A percentile compares a stretch with the other conserved stretches of the same genome.
phyloP scores from a whole-genome alignment of 2,329 filamentous ascomycete species.

The Sporothrix pseudoabietina region DNA sequence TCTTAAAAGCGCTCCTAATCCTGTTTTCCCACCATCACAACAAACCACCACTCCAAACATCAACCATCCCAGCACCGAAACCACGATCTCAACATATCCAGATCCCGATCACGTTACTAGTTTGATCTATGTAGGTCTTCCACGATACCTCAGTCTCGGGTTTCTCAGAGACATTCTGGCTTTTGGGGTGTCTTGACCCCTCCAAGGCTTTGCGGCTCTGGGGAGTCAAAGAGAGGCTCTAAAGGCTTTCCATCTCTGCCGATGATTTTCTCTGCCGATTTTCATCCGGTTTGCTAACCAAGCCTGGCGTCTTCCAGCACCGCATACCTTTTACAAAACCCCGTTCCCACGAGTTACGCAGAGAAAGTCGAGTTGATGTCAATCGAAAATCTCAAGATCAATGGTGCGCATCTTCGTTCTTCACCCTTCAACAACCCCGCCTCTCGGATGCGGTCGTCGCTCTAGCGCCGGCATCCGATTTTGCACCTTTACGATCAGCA shows the following conservation, averaged over 20 bases:
- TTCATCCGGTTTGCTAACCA: not conserved
- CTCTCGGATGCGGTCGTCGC: not conserved
- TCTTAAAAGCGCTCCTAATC: conserved; percentile 23
- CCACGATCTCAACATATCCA: conserved; percentile 7
- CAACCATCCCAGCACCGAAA: conserved; percentile 2
- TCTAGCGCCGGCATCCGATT: not conserved
- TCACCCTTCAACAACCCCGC: not conserved
- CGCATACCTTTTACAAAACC: conserved; percentile 27
- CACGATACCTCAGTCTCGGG: not conserved
- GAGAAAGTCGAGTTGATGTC: conserved; percentile 61
- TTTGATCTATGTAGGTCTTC: conserved; percentile 24
- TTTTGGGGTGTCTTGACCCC: conserved; percentile 4
- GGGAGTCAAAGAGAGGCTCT: not conserved
- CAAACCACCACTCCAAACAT: conserved; percentile 22
- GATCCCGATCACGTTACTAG: conserved; percentile 8
- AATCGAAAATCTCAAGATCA: conserved; percentile 98
- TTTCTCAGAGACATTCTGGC: not conserved
- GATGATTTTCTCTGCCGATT: not conserved
- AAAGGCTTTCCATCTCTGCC: not conserved
- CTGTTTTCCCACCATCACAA: conserved; percentile 20
- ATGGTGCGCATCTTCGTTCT: conserved; percentile 63
- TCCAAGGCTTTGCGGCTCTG: not conserved
- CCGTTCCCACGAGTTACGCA: conserved; percentile 33
- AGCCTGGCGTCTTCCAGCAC: not conserved
- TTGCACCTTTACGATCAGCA: not conserved